phyloP scores from a whole-genome alignment of 2,329 filamentous ascomycete genomes.

The Onygenales sp. region DNA sequence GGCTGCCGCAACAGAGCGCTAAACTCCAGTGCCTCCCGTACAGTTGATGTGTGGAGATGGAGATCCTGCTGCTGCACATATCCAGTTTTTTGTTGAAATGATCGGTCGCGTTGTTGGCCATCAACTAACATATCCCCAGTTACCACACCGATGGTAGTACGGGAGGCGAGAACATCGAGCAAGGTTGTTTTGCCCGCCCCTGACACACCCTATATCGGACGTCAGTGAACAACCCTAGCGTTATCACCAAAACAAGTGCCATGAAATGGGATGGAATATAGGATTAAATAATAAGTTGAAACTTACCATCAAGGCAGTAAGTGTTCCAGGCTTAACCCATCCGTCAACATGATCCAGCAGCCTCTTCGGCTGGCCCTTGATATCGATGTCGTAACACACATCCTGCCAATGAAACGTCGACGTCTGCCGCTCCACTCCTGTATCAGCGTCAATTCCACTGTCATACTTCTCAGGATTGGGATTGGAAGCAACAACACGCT shows the following conservation, averaged over 20 bases:
- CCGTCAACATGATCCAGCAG: constrained; percentile 81
- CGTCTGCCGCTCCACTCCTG: constrained; percentile 1
- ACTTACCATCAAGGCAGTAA: constrained; percentile 67
- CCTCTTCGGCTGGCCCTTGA: constrained; percentile 61
- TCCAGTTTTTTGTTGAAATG: constrained; percentile 77
- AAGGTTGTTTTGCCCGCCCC: constrained; percentile 90
- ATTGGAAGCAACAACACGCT: constrained; percentile 18
- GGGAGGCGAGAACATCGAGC: constrained; percentile 73
- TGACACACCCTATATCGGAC: constrained; percentile 58
- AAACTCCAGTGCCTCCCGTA: constrained; percentile 79
- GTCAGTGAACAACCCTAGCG: constrained; percentile 49
- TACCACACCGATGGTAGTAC: constrained; percentile 84
- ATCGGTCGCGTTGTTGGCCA: constrained; percentile 59
- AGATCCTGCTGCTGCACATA: constrained; percentile 78
- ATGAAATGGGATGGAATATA: constrained; percentile 17
- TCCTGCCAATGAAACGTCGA: constrained; percentile 80
- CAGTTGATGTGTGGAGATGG: constrained; percentile 72
- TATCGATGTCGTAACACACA: constrained; percentile 71
- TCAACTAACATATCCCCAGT: constrained; percentile 80
- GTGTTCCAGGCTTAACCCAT: constrained; percentile 85
- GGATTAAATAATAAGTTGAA: not conserved
- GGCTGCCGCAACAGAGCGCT: constrained; percentile 79
- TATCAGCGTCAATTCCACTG: not conserved
- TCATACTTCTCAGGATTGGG: constrained; percentile 24
- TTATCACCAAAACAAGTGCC: constrained; percentile 42